A percentile compares a stretch with the other conserved stretches of the same genome.
phyloP scores from a whole-genome alignment of 305 asterid species.

The Lippia alba region DNA sequence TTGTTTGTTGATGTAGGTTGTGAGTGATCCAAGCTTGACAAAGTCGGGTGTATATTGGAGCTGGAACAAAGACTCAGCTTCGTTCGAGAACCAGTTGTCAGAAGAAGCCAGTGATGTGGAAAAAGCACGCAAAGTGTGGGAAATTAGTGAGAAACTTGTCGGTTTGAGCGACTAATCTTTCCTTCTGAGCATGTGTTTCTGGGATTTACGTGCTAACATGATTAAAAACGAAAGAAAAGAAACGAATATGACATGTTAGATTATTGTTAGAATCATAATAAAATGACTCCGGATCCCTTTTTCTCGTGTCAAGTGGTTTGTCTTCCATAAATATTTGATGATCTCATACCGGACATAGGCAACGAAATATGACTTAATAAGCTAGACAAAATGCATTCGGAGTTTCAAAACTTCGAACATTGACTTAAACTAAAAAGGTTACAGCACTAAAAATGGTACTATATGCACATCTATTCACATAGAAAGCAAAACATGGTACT shows the following conservation, averaged over 20 bases:
- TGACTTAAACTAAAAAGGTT: background rate
- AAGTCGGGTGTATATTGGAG: constrained; percentile 99
- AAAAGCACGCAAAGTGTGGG: constrained; percentile 93
- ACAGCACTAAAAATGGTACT: background rate
- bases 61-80: constrained; percentile 96
- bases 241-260: constrained; percentile 11
- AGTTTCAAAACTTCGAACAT: background rate
- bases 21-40: constrained; percentile 90
- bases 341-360: background rate
- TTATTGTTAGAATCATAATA: constrained; percentile 39
- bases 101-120: constrained; percentile 83
- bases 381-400: background rate
- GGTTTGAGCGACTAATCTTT: constrained; percentile 52
- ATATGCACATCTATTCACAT: constrained; percentile 10
- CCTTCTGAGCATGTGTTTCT: constrained; percentile 5
- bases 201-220: constrained; percentile 33
- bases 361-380: background rate
- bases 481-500: background rate
- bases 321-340: too few species aligned
- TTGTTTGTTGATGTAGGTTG: constrained; percentile 60
- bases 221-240: background rate
- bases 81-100: constrained; percentile 89
- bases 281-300: constrained; percentile 42
- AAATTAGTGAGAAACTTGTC: constrained; percentile 84
- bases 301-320: background rate